A percentile compares a stretch with the other conserved stretches of the same genome.
Evolutionary conservation across 257 asterid species (phyloP).

Genomic region (Plantago elongata): DNA sequence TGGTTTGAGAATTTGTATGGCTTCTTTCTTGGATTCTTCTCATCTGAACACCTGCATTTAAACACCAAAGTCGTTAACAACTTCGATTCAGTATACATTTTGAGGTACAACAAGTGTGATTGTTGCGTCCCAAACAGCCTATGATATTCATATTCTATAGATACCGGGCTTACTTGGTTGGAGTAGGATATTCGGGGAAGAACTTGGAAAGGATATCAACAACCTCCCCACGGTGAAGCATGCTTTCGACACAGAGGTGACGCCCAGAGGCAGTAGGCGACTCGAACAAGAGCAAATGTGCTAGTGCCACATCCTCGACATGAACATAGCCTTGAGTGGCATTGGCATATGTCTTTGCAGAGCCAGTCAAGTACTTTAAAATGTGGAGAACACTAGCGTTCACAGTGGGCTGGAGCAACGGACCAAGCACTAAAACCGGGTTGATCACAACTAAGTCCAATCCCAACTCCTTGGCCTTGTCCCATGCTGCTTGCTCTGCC

Average conservation of each 20-base stretch:
- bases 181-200: conserved; percentile 85
- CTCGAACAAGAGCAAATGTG: conserved; percentile 79
- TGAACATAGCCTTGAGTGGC: conserved; percentile 80
- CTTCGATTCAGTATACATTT: neutral
- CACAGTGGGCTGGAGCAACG: conserved; percentile 69
- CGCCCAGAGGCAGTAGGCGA: conserved; percentile 72
- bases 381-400: conserved; percentile 85
- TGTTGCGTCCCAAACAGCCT: too few species aligned
- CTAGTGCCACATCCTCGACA: conserved; percentile 80
- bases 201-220: conserved; percentile 76
- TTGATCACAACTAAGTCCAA: conserved; percentile 74
- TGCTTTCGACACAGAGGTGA: conserved; percentile 75
- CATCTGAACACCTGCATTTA: conserved; percentile 53
- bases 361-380: conserved; percentile 79
- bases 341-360: conserved; percentile 85
- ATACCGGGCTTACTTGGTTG: conserved; percentile 60
- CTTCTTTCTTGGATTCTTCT: conserved; percentile 18
- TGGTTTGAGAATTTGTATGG: conserved; percentile 73
- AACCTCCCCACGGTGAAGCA: conserved; percentile 87
- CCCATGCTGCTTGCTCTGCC: conserved; percentile 83
- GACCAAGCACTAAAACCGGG: conserved; percentile 87
- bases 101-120: too few species aligned
- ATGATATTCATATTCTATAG: neutral
- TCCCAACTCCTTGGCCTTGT: conserved; percentile 47
- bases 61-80: too few species aligned